Evolutionary conservation across 2,329 filamentous ascomycete genomes (phyloP).

Genomic region (Xylariales sp.): DNA sequence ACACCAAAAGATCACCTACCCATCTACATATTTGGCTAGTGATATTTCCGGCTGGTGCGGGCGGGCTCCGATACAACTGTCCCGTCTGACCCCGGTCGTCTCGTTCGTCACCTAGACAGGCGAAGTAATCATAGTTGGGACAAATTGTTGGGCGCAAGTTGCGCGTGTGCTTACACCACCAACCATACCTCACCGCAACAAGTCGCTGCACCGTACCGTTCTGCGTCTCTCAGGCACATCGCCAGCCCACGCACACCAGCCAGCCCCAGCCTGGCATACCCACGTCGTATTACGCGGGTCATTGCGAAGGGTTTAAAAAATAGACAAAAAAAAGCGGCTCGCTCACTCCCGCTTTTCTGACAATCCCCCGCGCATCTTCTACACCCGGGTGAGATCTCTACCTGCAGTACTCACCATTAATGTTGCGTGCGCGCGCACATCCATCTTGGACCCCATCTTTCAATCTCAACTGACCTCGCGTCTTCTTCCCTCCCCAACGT

Average conservation of each 20-base stretch:
- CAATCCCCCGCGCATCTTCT: slow-evolving; percentile 44
- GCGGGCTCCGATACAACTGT: slow-evolving; percentile 37
- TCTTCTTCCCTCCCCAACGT: slow-evolving; percentile 21
- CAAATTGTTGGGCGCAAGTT: slow-evolving; percentile 42
- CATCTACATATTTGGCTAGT: slow-evolving; percentile 25
- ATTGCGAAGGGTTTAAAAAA: slow-evolving; percentile 34
- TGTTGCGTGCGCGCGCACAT: slow-evolving; percentile 32
- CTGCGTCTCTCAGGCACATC: slow-evolving; percentile 38
- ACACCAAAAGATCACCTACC: slow-evolving; percentile 37
- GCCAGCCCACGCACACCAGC: slow-evolving; percentile 32
- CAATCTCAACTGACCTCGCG: slow-evolving; percentile 37
- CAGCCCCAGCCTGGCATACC: slow-evolving; percentile 38
- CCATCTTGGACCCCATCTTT: slow-evolving; percentile 37
- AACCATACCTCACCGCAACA: slow-evolving; percentile 42
- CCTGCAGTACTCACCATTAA: slow-evolving; percentile 33
- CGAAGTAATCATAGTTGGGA: slow-evolving; percentile 35
- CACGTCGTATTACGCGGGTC: slow-evolving; percentile 48
- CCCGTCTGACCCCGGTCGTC: slow-evolving; percentile 34
- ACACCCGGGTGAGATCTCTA: slow-evolving; percentile 37
- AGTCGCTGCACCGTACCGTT: slow-evolving; percentile 37
- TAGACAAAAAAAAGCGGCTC: slow-evolving; percentile 43
- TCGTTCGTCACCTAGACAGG: slow-evolving; percentile 34
- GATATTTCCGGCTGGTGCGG: slow-evolving; percentile 33
- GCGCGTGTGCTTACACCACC: slow-evolving; percentile 49
- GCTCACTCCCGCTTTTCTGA: slow-evolving; percentile 46